Evolutionary conservation across 805 yeast genomes (phyloP).

Genomic region (Schwanniomyces vanrijiae): DNA sequence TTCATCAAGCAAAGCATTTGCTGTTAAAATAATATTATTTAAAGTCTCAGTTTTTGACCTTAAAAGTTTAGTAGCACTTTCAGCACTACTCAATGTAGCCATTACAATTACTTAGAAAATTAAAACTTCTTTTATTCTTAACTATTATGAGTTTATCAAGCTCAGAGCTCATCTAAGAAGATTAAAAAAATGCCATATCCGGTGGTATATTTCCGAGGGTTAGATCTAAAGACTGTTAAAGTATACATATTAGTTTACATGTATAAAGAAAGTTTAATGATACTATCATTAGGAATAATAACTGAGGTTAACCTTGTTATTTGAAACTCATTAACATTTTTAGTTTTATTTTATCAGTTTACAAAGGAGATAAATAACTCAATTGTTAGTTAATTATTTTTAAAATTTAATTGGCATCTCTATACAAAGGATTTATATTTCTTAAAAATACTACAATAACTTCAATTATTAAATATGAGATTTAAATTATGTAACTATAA

Average conservation of each 20-base stretch:
- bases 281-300: no score
- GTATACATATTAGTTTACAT: no score
- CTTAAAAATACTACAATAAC: neutral
- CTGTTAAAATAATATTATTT: slow-evolving; percentile 39
- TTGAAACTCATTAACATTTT: no score
- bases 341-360: no score
- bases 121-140: neutral
- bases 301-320: no score
- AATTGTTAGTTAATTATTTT: no score
- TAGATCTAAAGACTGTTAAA: neutral
- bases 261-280: no score
- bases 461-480: neutral
- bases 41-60: slow-evolving; percentile 52
- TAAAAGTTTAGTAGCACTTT: slow-evolving; percentile 54
- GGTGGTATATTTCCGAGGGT: slow-evolving; percentile 1
- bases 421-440: no score
- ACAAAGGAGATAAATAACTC: no score
- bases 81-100: slow-evolving; percentile 27
- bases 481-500: neutral
- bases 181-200: neutral
- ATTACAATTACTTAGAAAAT: neutral
- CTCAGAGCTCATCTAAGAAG: neutral
- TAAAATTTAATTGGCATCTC: no score
- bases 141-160: neutral
- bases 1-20: slow-evolving; percentile 32